A percentile compares a stretch with the other conserved stretches of the same genome.
phyloP scores from a whole-genome alignment of 495 filamentous ascomycete species.

The Lepraria neglecta region DNA sequence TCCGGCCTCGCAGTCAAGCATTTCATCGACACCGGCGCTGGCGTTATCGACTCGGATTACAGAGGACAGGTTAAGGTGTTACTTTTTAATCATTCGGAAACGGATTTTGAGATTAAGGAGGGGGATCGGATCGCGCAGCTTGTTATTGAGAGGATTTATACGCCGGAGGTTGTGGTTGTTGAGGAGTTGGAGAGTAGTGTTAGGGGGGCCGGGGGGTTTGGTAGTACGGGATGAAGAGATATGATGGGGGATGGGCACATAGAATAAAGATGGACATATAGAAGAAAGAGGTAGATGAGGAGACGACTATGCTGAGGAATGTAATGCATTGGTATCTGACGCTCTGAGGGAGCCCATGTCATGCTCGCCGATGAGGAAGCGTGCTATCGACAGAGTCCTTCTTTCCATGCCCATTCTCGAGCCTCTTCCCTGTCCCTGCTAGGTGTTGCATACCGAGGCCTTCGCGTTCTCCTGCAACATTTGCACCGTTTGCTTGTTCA shows the following conservation, averaged over 20 bases:
- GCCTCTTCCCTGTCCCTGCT: not conserved
- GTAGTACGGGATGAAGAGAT: constrained; percentile 63
- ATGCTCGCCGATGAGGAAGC: not conserved
- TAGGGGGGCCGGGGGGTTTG: constrained; percentile 85
- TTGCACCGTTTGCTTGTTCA: not conserved
- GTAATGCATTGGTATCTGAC: not conserved
- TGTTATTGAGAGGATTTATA: constrained; percentile 87
- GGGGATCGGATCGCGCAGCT: constrained; percentile 92
- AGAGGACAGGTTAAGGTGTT: constrained; percentile 88
- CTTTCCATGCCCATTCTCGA: not conserved
- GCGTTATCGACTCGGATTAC: constrained; percentile 97
- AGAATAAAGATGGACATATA: not conserved
- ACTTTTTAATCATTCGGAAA: constrained; percentile 83
- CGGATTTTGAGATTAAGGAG: constrained; percentile 72
- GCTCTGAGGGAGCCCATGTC: not conserved
- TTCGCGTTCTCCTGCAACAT: not conserved
- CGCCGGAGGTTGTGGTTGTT: constrained; percentile 83
- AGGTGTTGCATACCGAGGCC: constrained; percentile 6
- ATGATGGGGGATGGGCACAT: not conserved
- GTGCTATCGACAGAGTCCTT: constrained; percentile 1
- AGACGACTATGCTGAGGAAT: not conserved
- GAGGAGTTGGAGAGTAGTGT: constrained; percentile 84
- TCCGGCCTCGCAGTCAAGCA: constrained; percentile 88
- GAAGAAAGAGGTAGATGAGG: not conserved
- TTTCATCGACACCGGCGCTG: constrained; percentile 90